Conservation (phyloP, 371 early-diverging fungal species). For the Phascolomyces articulosus region DNA sequence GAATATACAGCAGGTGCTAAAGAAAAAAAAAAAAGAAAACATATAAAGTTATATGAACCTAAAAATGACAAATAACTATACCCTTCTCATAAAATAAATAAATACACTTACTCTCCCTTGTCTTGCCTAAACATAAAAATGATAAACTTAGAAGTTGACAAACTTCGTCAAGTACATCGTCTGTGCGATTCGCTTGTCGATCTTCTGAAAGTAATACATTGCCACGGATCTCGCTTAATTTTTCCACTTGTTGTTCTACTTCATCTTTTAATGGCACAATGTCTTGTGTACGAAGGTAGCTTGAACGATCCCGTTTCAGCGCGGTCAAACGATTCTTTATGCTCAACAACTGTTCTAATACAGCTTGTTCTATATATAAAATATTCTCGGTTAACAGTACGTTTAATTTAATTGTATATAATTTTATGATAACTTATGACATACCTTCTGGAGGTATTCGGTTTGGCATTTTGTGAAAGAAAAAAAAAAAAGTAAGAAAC, state of each 20-base stretch:
- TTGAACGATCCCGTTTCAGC: constrained; percentile 73
- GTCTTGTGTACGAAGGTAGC: constrained; percentile 61
- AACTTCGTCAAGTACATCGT: constrained; percentile 75
- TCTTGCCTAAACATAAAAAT: constrained; percentile 78
- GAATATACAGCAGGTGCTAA: constrained; percentile 75
- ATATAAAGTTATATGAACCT: not conserved
- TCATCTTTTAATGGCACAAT: constrained; percentile 61
- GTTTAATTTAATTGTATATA: no score
- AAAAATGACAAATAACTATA: not conserved
- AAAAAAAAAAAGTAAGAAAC: no score
- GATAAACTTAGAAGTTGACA: constrained; percentile 79
- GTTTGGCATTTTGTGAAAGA: no score
- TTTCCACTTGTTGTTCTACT: constrained; percentile 32
- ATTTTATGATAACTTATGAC: no score
- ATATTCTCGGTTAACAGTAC: no score
- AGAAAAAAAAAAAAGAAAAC: not conserved
- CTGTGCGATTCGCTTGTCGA: constrained; percentile 59
- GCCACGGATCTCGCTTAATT: constrained; percentile 29
- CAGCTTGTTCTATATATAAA: constrained; percentile 55
- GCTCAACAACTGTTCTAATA: constrained; percentile 62
- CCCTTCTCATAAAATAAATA: not conserved
- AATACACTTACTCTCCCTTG: constrained; percentile 58
- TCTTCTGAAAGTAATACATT: constrained; percentile 19
- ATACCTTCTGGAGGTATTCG: no score
- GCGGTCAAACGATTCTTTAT: constrained; percentile 72